Evolutionary conservation across 805 yeast genomes (phyloP).

Genomic region (Grigorovia jiainica): DNA sequence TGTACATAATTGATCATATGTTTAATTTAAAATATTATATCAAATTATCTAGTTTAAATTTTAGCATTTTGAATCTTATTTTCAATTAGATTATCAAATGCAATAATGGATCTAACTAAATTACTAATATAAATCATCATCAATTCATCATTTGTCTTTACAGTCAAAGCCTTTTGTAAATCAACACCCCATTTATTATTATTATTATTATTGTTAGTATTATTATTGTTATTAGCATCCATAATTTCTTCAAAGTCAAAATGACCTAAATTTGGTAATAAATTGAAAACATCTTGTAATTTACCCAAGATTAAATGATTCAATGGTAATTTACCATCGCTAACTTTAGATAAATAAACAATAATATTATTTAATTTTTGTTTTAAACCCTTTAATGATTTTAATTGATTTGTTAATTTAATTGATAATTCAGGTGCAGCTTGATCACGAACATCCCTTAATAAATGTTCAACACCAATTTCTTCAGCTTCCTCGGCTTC

Average conservation of each 20-base stretch:
- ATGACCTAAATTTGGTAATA: conserved; percentile 67
- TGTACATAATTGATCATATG: no score
- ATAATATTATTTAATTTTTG: conserved; percentile 72
- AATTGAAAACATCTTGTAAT: conserved; percentile 87
- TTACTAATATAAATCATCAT: conserved; percentile 89
- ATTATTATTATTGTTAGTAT: conserved; percentile 8
- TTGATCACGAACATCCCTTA: conserved; percentile 91
- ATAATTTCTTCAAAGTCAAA: conserved; percentile 28
- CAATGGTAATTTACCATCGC: conserved; percentile 63
- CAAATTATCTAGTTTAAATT: background rate
- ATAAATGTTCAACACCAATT: conserved; percentile 93
- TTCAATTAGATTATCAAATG: conserved; percentile 93
- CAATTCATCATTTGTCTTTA: conserved; percentile 90
- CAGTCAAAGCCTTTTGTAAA: conserved; percentile 72
- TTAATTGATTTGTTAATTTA: conserved; percentile 79
- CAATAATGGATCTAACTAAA: conserved; percentile 85
- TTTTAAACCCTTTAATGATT: conserved; percentile 78
- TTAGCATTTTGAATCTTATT: conserved; percentile 71
- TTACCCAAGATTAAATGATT: conserved; percentile 87
- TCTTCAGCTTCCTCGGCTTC: conserved; percentile 99
- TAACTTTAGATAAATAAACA: conserved; percentile 64
- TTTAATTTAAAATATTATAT: no score
- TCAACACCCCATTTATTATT: conserved; percentile 27
- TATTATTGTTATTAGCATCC: conserved; percentile 12
- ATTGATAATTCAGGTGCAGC: conserved; percentile 90